These are phyloP conservation scores for Apophysomyces ossiformis DNA, from an alignment of 371 early-diverging fungal genomes.

Conservation along the genomic window DNA sequence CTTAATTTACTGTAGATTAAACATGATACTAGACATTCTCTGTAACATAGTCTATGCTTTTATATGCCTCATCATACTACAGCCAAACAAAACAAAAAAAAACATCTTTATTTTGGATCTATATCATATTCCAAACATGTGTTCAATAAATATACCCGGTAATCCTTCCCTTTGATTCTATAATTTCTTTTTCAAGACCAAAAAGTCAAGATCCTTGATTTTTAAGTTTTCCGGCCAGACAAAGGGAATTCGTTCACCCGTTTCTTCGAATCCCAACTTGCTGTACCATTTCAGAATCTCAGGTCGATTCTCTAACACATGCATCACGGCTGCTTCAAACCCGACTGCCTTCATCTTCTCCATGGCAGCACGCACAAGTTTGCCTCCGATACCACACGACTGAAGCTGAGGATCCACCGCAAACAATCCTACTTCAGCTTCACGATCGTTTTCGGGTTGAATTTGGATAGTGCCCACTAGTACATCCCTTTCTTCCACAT, in stretches of 20 bases:
- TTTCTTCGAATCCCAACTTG: conserved; percentile 56
- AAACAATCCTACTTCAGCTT: conserved; percentile 51
- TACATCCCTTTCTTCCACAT: conserved; percentile 16
- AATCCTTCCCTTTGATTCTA: background rate
- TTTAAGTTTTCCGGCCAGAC: conserved; percentile 43
- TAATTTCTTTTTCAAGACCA: conserved; percentile 33
- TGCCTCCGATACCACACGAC: conserved; percentile 60
- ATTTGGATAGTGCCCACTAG: conserved; percentile 50
- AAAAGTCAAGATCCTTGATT: conserved; percentile 31
- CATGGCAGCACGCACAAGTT: conserved; percentile 51
- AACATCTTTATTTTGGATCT: too few relatives aligned
- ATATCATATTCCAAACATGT: too few relatives aligned
- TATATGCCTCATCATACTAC: background rate
- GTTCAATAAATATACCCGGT: too few relatives aligned
- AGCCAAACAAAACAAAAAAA: too few relatives aligned
- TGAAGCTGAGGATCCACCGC: conserved; percentile 55
- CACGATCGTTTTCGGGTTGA: conserved; percentile 21
- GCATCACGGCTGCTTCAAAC: conserved; percentile 42
- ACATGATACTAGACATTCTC: background rate
- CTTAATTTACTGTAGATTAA: background rate
- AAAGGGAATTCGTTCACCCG: conserved; percentile 52
- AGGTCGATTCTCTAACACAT: conserved; percentile 53
- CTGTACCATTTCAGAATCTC: conserved; percentile 60
- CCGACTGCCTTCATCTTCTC: conserved; percentile 38
- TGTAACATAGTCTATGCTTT: background rate